Base-by-base conservation (phyloP, 345 rosid genomes). In the Salix suchowensis region DNA sequence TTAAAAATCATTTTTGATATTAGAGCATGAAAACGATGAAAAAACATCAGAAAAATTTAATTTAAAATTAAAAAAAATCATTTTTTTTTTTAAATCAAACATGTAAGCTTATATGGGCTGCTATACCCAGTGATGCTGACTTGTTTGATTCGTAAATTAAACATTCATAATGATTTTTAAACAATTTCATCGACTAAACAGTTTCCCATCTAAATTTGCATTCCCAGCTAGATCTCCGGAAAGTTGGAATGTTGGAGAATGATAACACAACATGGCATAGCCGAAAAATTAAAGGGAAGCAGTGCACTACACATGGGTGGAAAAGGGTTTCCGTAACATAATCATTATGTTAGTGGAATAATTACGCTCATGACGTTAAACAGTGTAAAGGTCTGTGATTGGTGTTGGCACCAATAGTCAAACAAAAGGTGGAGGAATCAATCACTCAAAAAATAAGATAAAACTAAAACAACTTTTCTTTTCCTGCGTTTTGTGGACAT, bases 281-380 rank as follows among this genome's bases (percentile, higher is more conserved):
- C 72, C 44, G 23, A 64, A 79, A 74, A 37, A 61, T 21, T 36
- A 74, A 74, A 23, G 40, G 16, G 7, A 10, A 6, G 42, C 28
- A 16, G 13, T 23, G 64, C 64, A 32, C 15, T 74, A 72, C 77
- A 68, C 80, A 73, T 73, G 80, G 77, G 42, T 65, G 34, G 61
- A 14, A 72, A 76, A 42, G 32, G 26, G 42, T 68, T 74, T 73
- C 78, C 70, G 15, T 16, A 61, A 32, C 80, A 37, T 67, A 81
- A 81, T 76, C 80, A 81, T 81, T 81, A 44, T 70, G 74, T 66
- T 67, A 61, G 64, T 44, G 64, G 80, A 76, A 76, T 72, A 48
- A 73, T 30, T 34, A 37, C 48, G 65, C 50, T 76, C 68, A 44
- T 76, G 42, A 58, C 26, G 40, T 15, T 61, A 70, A 11, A 68